Conservation (phyloP, 495 filamentous ascomycete genomes). For the Podospora anserina region DNA sequence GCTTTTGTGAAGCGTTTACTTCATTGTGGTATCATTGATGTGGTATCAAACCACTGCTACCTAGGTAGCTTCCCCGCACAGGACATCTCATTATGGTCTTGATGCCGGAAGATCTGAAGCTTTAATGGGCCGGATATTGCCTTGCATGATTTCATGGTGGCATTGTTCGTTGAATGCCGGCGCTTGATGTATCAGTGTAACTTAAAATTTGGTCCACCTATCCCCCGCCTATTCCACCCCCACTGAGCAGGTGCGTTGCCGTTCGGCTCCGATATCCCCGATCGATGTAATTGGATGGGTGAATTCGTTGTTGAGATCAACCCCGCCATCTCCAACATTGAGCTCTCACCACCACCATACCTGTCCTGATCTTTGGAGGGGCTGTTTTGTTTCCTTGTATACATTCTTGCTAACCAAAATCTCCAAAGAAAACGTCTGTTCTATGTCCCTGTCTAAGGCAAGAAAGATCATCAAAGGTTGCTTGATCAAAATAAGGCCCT, state of each 20-base stretch:
- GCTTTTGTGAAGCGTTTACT: neutral
- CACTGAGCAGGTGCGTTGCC: neutral
- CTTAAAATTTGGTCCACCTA: too few species aligned
- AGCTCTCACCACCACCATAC: neutral
- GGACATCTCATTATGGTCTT: neutral
- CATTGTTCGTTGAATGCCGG: neutral
- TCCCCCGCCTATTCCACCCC: neutral
- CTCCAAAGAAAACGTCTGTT: too few species aligned
- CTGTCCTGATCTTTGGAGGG: neutral
- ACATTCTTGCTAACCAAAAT: neutral
- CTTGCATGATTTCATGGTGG: neutral
- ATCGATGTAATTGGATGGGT: neutral
- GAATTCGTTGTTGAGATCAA: neutral
- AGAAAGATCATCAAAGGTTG: too few species aligned
- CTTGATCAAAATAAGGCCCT: too few species aligned
- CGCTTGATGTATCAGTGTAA: too few species aligned
- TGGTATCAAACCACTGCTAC: neutral
- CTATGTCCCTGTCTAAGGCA: too few species aligned
- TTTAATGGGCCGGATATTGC: neutral
- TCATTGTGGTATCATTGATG: neutral
- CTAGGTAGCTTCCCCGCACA: neutral
- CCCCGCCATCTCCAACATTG: neutral
- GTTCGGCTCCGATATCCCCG: conserved; percentile 8
- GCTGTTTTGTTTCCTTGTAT: neutral
- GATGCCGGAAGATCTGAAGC: neutral